phyloP scores from a whole-genome alignment of 2,329 filamentous ascomycete genomes.

The Penicillium aurantiogriseum region DNA sequence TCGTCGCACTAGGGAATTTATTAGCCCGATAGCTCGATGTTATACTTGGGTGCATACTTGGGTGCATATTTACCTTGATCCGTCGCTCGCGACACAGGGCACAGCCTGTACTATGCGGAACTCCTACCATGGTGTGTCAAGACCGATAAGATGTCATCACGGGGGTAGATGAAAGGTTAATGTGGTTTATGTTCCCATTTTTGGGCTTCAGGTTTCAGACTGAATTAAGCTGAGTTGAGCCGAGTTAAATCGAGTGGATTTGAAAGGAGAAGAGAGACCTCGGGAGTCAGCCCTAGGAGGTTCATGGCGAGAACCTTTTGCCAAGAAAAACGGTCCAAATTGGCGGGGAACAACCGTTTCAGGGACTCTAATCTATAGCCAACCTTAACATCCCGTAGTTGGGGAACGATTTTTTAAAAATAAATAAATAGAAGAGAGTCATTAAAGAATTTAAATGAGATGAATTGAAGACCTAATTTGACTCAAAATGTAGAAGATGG shows the following conservation, averaged over 20 bases:
- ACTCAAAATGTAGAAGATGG: too few relatives aligned
- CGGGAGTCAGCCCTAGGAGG: neutral
- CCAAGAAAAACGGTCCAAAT: neutral
- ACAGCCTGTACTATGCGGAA: slow-evolving; percentile 45
- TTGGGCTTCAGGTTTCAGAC: neutral
- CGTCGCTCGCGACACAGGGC: slow-evolving; percentile 41
- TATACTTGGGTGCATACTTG: too few relatives aligned
- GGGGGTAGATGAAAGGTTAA: neutral
- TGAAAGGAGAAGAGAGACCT: neutral
- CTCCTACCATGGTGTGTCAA: slow-evolving; percentile 38
- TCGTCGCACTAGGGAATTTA: slow-evolving; percentile 44
- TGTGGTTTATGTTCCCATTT: slow-evolving; percentile 1
- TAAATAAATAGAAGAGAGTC: too few relatives aligned
- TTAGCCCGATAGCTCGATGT: neutral
- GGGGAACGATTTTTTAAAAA: too few relatives aligned
- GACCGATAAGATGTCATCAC: slow-evolving; percentile 1
- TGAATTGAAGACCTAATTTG: too few relatives aligned
- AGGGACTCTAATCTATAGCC: too few relatives aligned
- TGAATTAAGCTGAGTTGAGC: neutral
- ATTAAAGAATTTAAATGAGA: too few relatives aligned
- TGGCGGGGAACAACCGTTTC: neutral
- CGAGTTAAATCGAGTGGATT: neutral
- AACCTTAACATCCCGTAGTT: too few relatives aligned
- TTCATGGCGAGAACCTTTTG: neutral
- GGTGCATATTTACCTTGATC: slow-evolving; percentile 32